These are phyloP conservation scores for Komagataella kurtzmanii DNA, from an alignment of 805 yeast genomes.

Conservation along the genomic window DNA sequence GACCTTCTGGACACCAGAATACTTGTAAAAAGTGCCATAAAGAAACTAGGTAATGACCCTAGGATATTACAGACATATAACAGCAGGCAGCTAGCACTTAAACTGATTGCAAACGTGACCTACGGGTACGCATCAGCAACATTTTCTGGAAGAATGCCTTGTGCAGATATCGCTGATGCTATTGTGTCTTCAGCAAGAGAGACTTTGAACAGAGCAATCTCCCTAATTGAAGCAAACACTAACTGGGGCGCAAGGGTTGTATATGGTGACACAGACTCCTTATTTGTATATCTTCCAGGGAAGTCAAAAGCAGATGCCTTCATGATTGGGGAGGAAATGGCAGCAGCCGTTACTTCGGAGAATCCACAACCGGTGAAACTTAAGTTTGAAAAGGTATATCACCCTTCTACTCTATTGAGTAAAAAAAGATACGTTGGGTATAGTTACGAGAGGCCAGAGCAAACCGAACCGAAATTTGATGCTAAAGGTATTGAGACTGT, in stretches of 20 bases:
- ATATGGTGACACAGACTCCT: slow-evolving; percentile 92
- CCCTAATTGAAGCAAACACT: slow-evolving; percentile 42
- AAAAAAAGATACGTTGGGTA: slow-evolving; percentile 91
- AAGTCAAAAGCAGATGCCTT: slow-evolving; percentile 69
- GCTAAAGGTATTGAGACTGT: slow-evolving; percentile 97
- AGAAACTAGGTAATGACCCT: slow-evolving; percentile 27
- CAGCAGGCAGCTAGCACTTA: slow-evolving; percentile 75
- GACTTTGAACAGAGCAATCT: slow-evolving; percentile 58
- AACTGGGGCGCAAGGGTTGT: slow-evolving; percentile 86
- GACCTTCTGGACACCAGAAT: slow-evolving; percentile 75
- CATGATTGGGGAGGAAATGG: slow-evolving; percentile 56
- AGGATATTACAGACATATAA: slow-evolving; percentile 45
- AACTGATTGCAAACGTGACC: slow-evolving; percentile 86
- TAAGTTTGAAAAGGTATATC: slow-evolving; percentile 88
- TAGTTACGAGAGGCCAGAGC: slow-evolving; percentile 48
- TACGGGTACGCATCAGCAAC: slow-evolving; percentile 95
- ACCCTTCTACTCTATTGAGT: slow-evolving; percentile 69
- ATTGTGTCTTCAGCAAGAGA: slow-evolving; percentile 89
- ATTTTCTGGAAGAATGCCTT: slow-evolving; percentile 95
- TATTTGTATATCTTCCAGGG: slow-evolving; percentile 86
- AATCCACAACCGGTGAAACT: slow-evolving; percentile 76
- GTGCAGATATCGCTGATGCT: slow-evolving; percentile 88
- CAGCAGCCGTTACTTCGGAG: slow-evolving; percentile 41
- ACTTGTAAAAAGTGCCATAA: slow-evolving; percentile 67
- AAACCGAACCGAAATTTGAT: slow-evolving; percentile 57